phyloP scores from a whole-genome alignment of 225 moss, liverwort and hornwort species.

The Polytrichum formosum region DNA sequence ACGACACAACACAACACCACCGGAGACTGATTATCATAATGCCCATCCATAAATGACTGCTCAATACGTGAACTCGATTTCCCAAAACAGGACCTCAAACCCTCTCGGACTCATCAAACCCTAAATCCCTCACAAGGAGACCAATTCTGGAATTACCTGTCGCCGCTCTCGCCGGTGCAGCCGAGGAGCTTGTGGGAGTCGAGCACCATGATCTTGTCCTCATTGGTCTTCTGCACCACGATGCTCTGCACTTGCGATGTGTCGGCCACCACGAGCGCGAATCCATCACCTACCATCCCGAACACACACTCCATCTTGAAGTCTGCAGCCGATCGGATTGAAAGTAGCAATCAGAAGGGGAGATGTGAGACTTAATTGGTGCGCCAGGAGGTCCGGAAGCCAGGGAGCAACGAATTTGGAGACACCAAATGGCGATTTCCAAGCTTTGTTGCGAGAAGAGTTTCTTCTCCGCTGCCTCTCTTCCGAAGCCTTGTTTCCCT shows the following conservation, averaged over 20 bases:
- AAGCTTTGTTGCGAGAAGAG: too few species aligned
- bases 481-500: too few species aligned
- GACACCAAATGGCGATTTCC: too few species aligned
- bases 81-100: constrained; percentile 6
- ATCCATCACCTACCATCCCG: constrained; percentile 48
- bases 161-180: constrained; percentile 59
- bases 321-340: too few species aligned
- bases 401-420: too few species aligned
- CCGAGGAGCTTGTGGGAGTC: constrained; percentile 63
- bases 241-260: constrained; percentile 66
- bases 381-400: too few species aligned
- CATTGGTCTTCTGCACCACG: constrained; percentile 60
- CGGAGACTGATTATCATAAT: not conserved
- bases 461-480: too few species aligned
- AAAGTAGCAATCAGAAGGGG: too few species aligned
- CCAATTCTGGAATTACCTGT: constrained; percentile 23
- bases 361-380: too few species aligned
- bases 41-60: too few species aligned
- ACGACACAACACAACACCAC: not conserved
- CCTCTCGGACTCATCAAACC: not conserved
- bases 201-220: constrained; percentile 67
- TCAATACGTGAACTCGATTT: not conserved
- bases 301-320: constrained; percentile 51
- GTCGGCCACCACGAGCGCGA: constrained; percentile 57
- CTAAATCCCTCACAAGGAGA: not conserved